A percentile compares a stretch with the other conserved stretches of the same genome.
Conservation (phyloP, 73 alveolate genomes). For the Urostyla sp. region DNA sequence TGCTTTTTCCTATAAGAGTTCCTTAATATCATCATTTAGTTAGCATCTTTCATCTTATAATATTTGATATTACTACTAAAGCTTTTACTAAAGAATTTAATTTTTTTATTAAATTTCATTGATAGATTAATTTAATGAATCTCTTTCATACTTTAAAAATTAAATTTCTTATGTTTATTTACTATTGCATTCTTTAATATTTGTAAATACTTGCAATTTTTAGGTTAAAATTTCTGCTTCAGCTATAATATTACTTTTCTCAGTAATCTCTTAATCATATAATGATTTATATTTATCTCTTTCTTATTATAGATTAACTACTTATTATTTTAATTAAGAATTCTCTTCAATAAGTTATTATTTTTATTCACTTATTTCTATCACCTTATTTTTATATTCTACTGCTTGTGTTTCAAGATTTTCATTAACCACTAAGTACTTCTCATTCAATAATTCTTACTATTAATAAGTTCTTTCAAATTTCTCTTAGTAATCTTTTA, state of each 20-base stretch:
- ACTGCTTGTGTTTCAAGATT: conserved; percentile 9
- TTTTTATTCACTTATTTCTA: conserved; percentile 13
- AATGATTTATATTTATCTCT: conserved; percentile 13
- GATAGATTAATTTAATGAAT: background rate
- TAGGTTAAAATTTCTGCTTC: conserved; percentile 9
- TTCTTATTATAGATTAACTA: background rate
- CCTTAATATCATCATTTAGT: conserved; percentile 39
- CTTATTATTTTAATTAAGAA: background rate
- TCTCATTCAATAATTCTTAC: conserved; percentile 6
- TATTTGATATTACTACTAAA: conserved; percentile 21
- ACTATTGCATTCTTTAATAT: conserved; percentile 4
- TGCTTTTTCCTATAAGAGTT: conserved; percentile 26
- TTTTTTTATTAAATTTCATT: background rate
- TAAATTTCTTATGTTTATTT: background rate
- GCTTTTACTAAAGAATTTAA: background rate
- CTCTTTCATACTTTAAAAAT: conserved; percentile 8
- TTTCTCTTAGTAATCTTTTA: conserved; percentile 23
- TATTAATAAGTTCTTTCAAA: background rate
- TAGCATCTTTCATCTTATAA: conserved; percentile 37
- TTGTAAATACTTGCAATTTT: conserved; percentile 13
- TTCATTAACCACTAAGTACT: conserved; percentile 10
- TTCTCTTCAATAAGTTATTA: conserved; percentile 2
- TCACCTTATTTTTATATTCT: conserved; percentile 19
- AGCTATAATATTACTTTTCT: background rate
- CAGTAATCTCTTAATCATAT: background rate